Evolutionary conservation across 2,329 filamentous ascomycete species (phyloP).

Genomic region (Curvularia verruculosa): DNA sequence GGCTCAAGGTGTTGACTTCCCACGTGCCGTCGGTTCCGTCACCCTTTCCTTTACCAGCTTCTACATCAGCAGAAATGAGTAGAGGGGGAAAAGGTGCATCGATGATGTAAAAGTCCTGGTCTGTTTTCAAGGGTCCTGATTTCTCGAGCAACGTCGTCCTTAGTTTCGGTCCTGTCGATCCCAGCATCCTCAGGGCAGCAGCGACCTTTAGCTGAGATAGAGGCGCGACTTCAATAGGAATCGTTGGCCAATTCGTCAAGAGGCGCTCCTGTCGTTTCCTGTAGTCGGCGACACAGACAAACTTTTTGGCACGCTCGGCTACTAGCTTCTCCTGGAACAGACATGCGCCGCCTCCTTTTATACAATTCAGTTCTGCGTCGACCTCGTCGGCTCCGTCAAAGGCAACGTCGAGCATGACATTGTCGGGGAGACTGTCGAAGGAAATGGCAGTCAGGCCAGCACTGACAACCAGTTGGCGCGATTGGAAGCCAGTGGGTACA

Average conservation of each 20-base stretch:
- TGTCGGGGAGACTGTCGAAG: conserved; percentile 74
- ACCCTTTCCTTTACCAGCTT: conserved; percentile 50
- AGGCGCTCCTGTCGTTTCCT: conserved; percentile 84
- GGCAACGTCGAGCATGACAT: conserved; percentile 76
- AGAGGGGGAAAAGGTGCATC: conserved; percentile 85
- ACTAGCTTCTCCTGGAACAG: conserved; percentile 98
- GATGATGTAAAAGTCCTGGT: conserved; percentile 87
- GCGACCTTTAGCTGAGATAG: conserved; percentile 80
- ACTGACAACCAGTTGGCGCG: conserved; percentile 80
- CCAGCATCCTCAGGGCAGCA: conserved; percentile 72
- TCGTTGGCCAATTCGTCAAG: conserved; percentile 75
- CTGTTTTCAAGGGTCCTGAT: conserved; percentile 81
- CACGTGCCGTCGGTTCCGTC: conserved; percentile 71
- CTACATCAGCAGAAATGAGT: conserved; percentile 65
- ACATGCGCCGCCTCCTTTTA: conserved; percentile 98
- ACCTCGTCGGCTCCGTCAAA: conserved; percentile 99
- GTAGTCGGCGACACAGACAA: conserved; percentile 89
- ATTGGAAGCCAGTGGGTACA: conserved; percentile 90
- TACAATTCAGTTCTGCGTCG: conserved; percentile 91
- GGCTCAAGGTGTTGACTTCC: conserved; percentile 78
- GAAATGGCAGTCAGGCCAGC: conserved; percentile 78
- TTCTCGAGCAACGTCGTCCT: conserved; percentile 76
- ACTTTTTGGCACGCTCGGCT: conserved; percentile 80
- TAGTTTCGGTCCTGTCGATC: conserved; percentile 72
- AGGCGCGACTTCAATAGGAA: conserved; percentile 93